Conservation (phyloP, 768 basidiomycete genomes). For the Boletus fagicola region DNA sequence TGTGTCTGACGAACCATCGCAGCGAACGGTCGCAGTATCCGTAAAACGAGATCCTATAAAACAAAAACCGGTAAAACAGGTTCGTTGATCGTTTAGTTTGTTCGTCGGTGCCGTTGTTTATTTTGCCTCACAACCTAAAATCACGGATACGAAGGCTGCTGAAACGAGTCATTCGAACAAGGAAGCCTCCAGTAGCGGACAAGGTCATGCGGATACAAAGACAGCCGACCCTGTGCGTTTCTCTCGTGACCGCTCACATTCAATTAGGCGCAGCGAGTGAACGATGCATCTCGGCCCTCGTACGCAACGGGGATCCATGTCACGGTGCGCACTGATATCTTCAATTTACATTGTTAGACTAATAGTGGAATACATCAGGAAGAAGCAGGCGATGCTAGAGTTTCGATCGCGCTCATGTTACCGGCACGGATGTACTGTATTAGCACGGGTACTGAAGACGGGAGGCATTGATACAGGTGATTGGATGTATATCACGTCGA, state of each 20-base stretch:
- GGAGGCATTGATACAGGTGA: background rate
- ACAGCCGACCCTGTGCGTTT: background rate
- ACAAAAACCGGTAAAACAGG: background rate
- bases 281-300: background rate
- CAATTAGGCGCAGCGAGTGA: background rate
- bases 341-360: background rate
- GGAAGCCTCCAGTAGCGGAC: background rate
- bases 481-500: too few relatives aligned
- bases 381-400: background rate
- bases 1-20: background rate
- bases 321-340: background rate
- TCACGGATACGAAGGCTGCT: background rate
- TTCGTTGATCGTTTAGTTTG: background rate
- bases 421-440: background rate
- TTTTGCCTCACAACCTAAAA: background rate
- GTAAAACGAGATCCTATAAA: background rate
- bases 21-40: background rate
- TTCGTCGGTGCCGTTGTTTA: background rate
- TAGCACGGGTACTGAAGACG: background rate
- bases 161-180: too few relatives aligned
- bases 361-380: background rate
- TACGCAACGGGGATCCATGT: background rate
- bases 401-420: background rate
- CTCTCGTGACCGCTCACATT: background rate
- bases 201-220: background rate